These are phyloP conservation scores for Cordia subcordata DNA, from an alignment of 257 asterid species.

Conservation along the genomic window DNA sequence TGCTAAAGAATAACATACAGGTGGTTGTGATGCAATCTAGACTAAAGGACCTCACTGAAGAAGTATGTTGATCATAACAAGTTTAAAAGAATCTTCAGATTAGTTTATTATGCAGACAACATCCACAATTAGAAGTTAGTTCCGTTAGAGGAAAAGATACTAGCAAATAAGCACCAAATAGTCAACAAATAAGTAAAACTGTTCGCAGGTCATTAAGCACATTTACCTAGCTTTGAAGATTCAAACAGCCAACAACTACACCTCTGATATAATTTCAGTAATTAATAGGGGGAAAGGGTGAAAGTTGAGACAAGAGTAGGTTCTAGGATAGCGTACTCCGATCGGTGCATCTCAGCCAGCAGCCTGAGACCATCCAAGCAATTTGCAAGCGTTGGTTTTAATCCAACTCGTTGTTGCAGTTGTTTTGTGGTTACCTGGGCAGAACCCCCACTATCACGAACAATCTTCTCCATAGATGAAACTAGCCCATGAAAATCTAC, in stretches of 20 bases:
- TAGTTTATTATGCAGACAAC: too few relatives aligned
- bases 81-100: too few relatives aligned
- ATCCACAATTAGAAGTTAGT: too few relatives aligned
- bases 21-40: too few relatives aligned
- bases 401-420: slow-evolving; percentile 54
- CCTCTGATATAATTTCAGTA: too few relatives aligned
- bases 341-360: slow-evolving; percentile 74
- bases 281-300: not conserved
- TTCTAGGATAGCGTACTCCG: slow-evolving; percentile 49
- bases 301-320: slow-evolving; percentile 1
- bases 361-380: slow-evolving; percentile 65
- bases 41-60: too few relatives aligned
- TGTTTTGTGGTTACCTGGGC: slow-evolving; percentile 40
- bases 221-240: not conserved
- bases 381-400: slow-evolving; percentile 62
- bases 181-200: too few relatives aligned
- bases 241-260: not conserved
- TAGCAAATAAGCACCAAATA: too few relatives aligned
- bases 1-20: too few relatives aligned
- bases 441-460: slow-evolving; percentile 60
- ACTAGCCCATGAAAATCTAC: slow-evolving; percentile 49
- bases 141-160: too few relatives aligned
- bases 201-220: not conserved
- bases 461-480: slow-evolving; percentile 50
- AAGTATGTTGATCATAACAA: not conserved